Evolutionary conservation across 805 yeast genomes (phyloP), one percentile per base, ranked within the genome.

Genomic region (Komagataella pseudopastoris): DNA sequence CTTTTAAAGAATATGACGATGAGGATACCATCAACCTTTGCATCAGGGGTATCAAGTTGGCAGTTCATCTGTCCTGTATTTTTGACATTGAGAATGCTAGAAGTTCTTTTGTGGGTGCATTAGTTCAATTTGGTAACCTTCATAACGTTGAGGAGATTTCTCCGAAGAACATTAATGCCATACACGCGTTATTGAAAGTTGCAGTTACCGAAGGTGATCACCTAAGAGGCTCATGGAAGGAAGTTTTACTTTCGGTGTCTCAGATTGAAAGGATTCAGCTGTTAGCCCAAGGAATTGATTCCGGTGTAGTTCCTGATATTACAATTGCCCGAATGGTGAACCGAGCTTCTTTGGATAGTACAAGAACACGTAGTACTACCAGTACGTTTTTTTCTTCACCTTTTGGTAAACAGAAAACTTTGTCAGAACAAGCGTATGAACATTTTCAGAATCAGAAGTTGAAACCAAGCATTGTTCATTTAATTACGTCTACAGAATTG

Each of bases 231-330:
- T 83, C 96, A 1, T 93, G 99, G 99, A 79, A 76, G 54, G 91
- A 85, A 58, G 75, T 93, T 23, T 72, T 93, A 56, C 75, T 84
- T 2, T 80, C 89, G 2, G 81, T 90, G 50, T 88, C 97, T 1
- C 97, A 91, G 66, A 78, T 93, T 49, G 99, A 95, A 65, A 76
- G 98, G 62, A 71, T 89, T 52, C 96, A 89, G 65, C 71, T 93
- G 50, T 81, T 90, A 50, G 86, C 96, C 0, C 83, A 86, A 58
- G 98, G 97, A 51, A 78, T 88, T 51, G 88, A 87, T 54, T 88
- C 91, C 23, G 84, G 81, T 36, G 74, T 82, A 1, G 80, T 91
- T 54, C 97, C 98, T 1, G 96, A 89, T 69, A 85, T 89, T 24
- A 70, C 86, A 6, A 78, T 76, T 53, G 96, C 95, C 1, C 79